Evolutionary conservation across 2,329 filamentous ascomycete species (phyloP).

Genomic region (Fusarium napiforme): DNA sequence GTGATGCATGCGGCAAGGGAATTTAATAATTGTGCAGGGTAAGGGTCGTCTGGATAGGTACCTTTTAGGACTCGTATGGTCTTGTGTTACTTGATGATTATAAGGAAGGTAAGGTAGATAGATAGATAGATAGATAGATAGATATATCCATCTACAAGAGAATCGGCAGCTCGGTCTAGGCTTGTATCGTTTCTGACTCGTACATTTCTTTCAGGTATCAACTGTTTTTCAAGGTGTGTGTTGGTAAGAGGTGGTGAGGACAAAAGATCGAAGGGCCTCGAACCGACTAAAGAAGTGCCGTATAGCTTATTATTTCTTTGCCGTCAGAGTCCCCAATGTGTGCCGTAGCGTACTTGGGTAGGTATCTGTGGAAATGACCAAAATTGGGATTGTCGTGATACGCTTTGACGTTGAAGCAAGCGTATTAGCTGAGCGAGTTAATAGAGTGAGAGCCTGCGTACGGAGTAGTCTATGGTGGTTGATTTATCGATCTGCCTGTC

Average conservation of each 20-base stretch:
- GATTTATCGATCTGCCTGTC: slow-evolving; percentile 2
- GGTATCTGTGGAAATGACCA: background rate
- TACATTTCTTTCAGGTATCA: background rate
- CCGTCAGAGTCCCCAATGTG: background rate
- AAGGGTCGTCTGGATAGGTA: background rate
- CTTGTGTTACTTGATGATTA: background rate
- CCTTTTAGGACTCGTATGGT: background rate
- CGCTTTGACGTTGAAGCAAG: slow-evolving; percentile 9
- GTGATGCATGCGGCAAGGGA: slow-evolving; percentile 18
- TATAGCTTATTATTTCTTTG: background rate
- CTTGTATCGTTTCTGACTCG: background rate
- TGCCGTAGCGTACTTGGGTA: background rate
- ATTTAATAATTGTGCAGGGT: slow-evolving; percentile 24
- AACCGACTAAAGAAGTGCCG: background rate
- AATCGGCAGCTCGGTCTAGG: background rate
- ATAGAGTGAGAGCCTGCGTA: background rate
- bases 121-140: background rate
- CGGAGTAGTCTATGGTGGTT: background rate
- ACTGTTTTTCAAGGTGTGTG: background rate
- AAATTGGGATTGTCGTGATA: slow-evolving; percentile 4
- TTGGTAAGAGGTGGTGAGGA: background rate
- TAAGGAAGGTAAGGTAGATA: background rate
- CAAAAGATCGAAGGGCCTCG: background rate
- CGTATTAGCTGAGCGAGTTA: background rate
- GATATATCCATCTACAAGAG: background rate